phyloP scores from a whole-genome alignment of 306 rosid species.

The Abrus pulchellus region DNA sequence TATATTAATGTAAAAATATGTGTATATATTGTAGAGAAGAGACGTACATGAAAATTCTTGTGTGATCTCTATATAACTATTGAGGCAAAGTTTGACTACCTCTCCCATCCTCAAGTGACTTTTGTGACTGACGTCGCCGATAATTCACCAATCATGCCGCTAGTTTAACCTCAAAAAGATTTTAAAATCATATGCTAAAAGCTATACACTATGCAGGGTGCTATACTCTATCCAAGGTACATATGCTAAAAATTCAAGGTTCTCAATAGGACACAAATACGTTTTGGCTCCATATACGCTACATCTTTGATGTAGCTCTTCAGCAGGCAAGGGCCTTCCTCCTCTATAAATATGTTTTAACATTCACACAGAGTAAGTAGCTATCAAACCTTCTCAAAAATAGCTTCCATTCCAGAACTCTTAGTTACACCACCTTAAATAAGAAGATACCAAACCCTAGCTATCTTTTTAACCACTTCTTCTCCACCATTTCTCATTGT shows the following conservation, averaged over 20 bases:
- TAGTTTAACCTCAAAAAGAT: background rate
- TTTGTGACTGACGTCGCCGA: constrained; percentile 17
- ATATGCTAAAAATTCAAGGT: constrained; percentile 33
- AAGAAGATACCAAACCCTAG: constrained; percentile 47
- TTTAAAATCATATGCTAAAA: background rate
- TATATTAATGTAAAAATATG: no score
- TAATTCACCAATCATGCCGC: constrained; percentile 47
- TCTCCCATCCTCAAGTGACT: constrained; percentile 27
- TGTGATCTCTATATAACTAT: background rate
- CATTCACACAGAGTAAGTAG: constrained; percentile 39
- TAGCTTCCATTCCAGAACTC: constrained; percentile 7
- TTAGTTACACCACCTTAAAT: constrained; percentile 2
- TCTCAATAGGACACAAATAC: background rate
- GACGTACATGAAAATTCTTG: constrained; percentile 49
- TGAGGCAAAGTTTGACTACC: constrained; percentile 29
- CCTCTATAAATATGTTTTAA: constrained; percentile 54
- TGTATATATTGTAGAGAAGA: background rate
- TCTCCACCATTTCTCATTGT: constrained; percentile 32
- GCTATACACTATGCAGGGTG: background rate
- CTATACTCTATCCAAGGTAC: constrained; percentile 25
- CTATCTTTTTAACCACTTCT: constrained; percentile 47
- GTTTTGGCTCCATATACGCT: constrained; percentile 41
- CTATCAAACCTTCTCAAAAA: background rate
- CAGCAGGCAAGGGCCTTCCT: constrained; percentile 34
- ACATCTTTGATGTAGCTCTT: constrained; percentile 8